phyloP scores from a whole-genome alignment of 495 filamentous ascomycete genomes.

The Talaromyces ruber region DNA sequence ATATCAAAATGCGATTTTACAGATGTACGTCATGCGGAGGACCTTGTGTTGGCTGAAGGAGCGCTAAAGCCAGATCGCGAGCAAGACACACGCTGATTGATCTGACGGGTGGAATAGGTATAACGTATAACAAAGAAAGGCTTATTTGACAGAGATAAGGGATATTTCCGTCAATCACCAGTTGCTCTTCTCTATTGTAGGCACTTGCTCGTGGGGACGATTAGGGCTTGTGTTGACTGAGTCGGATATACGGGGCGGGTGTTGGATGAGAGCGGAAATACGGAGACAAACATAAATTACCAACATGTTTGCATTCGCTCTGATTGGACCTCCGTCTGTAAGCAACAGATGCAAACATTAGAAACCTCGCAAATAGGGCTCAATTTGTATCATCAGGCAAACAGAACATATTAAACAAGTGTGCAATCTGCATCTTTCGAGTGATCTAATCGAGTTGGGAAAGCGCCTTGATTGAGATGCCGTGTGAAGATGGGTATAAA shows the following conservation, averaged over 20 bases:
- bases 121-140: no score
- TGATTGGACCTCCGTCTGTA: neutral
- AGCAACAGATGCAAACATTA: neutral
- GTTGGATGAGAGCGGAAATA: neutral
- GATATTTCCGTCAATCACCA: neutral
- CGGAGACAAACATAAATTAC: neutral
- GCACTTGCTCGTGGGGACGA: neutral
- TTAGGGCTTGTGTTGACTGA: neutral
- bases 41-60: no score
- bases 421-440: neutral
- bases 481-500: neutral
- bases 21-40: no score
- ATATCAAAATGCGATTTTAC: no score
- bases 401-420: neutral
- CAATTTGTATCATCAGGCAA: neutral
- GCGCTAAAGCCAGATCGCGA: no score
- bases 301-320: slow-evolving; percentile 1
- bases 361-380: neutral
- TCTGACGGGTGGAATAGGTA: no score
- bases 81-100: no score
- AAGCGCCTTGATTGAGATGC: neutral
- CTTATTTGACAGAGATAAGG: neutral
- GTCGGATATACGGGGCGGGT: neutral
- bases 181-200: neutral
- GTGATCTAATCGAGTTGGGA: neutral